Conservation (phyloP, 2,329 filamentous ascomycete genomes). For the Endoconidiophora polonica region DNA sequence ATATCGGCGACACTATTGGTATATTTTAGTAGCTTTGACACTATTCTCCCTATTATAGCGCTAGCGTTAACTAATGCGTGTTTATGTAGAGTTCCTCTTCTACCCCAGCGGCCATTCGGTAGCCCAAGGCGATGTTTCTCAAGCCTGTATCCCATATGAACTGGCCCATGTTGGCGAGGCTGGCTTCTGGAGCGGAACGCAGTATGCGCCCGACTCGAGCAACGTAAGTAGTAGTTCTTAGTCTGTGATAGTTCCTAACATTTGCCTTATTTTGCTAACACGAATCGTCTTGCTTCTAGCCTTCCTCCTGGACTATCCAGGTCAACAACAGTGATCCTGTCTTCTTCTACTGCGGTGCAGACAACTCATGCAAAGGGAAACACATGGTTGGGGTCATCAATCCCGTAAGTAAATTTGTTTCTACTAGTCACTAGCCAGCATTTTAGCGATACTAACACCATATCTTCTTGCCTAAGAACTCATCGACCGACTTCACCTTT, state of each 20-base stretch:
- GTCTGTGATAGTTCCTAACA: not conserved
- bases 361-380: constrained; percentile 44
- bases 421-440: not conserved
- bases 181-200: constrained; percentile 37
- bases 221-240: constrained; percentile 22
- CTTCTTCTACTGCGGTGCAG: constrained; percentile 55
- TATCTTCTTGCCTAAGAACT: not conserved
- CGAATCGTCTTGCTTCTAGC: constrained; percentile 16
- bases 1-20: constrained; percentile 32
- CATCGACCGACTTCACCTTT: constrained; percentile 22
- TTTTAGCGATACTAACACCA: constrained; percentile 8
- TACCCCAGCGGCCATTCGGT: constrained; percentile 48
- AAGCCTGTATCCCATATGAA: constrained; percentile 49
- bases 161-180: constrained; percentile 29
- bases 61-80: not conserved
- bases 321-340: constrained; percentile 46
- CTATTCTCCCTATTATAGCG: not conserved
- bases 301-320: constrained; percentile 24
- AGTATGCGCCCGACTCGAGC: constrained; percentile 27
- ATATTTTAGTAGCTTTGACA: constrained; percentile 11
- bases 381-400: constrained; percentile 68
- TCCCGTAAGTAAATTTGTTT: constrained; percentile 28
- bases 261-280: not conserved
- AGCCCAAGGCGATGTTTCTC: constrained; percentile 39
- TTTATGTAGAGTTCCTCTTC: constrained; percentile 35